Percentiles rank a stretch among this genome's conserved stretches.
These are phyloP conservation scores for Fusarium hainanense DNA, from an alignment of 2,329 filamentous ascomycete genomes.

Conservation along the genomic window DNA sequence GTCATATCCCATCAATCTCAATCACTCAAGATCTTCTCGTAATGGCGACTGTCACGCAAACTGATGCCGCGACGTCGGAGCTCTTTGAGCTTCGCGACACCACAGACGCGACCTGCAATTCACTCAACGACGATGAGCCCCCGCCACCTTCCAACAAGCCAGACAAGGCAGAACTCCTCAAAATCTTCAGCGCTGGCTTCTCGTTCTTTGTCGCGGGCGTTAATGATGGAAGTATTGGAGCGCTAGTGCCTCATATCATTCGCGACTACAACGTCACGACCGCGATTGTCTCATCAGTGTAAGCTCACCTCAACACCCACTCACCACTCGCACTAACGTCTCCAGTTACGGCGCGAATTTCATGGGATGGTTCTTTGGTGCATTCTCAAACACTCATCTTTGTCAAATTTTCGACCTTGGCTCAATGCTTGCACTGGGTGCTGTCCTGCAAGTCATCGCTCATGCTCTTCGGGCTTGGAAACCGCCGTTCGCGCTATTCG, in stretches of 20 bases:
- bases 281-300: constrained; percentile 63
- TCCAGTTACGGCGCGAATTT: constrained; percentile 66
- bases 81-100: constrained; percentile 5
- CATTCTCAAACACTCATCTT: constrained; percentile 65
- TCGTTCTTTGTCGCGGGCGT: constrained; percentile 74
- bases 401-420: constrained; percentile 65
- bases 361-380: constrained; percentile 68
- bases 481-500: constrained; percentile 67
- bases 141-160: not conserved
- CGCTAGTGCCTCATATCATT: constrained; percentile 72
- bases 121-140: not conserved
- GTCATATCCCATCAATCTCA: not conserved
- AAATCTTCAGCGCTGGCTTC: constrained; percentile 66
- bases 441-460: constrained; percentile 63
- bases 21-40: accelerated
- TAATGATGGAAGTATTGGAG: constrained; percentile 73
- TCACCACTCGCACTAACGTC: not conserved
- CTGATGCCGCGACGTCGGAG: not conserved
- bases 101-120: accelerated
- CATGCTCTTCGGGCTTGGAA: constrained; percentile 67
- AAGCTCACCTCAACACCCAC: constrained; percentile 21
- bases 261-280: constrained; percentile 65
- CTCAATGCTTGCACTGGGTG: constrained; percentile 66
- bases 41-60: constrained; percentile 29
- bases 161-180: constrained; percentile 47